Evolutionary conservation across 2,329 filamentous ascomycete species (phyloP).

Genomic region (Phyllachora maydis): DNA sequence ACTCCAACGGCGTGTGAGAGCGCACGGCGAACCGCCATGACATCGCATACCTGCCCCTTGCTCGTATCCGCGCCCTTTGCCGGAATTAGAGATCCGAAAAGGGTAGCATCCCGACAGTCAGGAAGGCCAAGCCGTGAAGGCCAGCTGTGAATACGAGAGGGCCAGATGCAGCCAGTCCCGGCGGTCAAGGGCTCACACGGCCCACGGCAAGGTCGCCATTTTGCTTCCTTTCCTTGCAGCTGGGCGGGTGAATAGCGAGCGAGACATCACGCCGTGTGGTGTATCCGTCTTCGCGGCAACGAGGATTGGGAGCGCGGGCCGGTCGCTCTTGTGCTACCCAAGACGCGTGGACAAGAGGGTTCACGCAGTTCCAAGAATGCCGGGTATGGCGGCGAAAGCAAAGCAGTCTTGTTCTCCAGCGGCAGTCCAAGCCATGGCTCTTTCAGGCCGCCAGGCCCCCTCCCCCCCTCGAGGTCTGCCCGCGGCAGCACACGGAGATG

Average conservation of each 20-base stretch:
- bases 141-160: constrained; percentile 64
- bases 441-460: too few species aligned
- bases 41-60: constrained; percentile 30
- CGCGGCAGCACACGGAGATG: too few species aligned
- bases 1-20: background rate
- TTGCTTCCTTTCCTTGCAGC: too few species aligned
- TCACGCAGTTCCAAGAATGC: too few species aligned
- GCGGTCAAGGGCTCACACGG: background rate
- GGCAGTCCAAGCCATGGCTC: too few species aligned
- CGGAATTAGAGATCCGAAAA: constrained; percentile 44
- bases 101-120: constrained; percentile 39
- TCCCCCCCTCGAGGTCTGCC: too few species aligned
- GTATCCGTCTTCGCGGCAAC: constrained; percentile 14
- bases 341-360: too few species aligned
- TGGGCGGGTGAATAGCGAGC: constrained; percentile 2
- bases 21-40: constrained; percentile 2
- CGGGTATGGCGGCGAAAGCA: too few species aligned
- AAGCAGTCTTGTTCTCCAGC: too few species aligned
- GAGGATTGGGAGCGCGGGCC: too few species aligned
- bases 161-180: constrained; percentile 24
- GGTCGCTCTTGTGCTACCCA: too few species aligned
- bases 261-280: constrained; percentile 2
- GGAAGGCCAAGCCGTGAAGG: constrained; percentile 40
- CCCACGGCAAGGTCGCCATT: constrained; percentile 2
- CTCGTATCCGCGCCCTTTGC: constrained; percentile 34